A percentile compares a stretch with the other conserved stretches of the same genome.
These are phyloP conservation scores for Cubamyces lactineus DNA, from an alignment of 768 basidiomycete species.

Conservation along the genomic window DNA sequence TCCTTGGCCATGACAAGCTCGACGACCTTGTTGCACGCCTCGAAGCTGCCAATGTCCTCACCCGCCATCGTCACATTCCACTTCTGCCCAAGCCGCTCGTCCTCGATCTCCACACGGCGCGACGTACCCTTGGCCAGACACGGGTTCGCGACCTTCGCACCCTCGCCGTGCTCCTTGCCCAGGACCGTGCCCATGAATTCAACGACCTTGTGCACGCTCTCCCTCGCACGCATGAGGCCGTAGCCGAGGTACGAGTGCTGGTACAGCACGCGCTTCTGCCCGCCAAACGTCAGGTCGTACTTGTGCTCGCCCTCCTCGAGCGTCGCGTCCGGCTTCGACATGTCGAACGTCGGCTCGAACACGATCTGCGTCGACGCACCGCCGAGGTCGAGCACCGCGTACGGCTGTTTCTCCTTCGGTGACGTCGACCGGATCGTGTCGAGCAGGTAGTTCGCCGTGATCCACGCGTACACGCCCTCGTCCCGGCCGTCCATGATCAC, in stretches of 20 bases:
- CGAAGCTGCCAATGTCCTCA: constrained; percentile 78
- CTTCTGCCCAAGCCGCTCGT: constrained; percentile 38
- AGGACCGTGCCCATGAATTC: constrained; percentile 74
- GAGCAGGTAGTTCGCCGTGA: constrained; percentile 93
- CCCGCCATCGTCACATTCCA: constrained; percentile 87
- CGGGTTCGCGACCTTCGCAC: constrained; percentile 65
- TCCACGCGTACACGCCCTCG: constrained; percentile 99
- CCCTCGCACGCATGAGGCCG: constrained; percentile 87
- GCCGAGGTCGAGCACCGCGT: constrained; percentile 94
- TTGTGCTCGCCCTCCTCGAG: constrained; percentile 89
- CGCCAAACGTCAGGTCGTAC: constrained; percentile 80
- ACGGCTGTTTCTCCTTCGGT: constrained; percentile 45
- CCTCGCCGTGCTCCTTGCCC: constrained; percentile 28
- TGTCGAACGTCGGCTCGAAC: constrained; percentile 78
- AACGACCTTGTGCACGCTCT: constrained; percentile 85
- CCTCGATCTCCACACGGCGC: constrained; percentile 66
- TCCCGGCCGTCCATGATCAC: constrained; percentile 95
- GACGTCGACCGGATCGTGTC: constrained; percentile 59
- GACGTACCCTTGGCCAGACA: constrained; percentile 75
- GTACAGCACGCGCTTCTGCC: constrained; percentile 74
- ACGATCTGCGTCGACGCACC: constrained; percentile 98
- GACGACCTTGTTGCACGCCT: constrained; percentile 81
- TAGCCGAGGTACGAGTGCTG: constrained; percentile 99
- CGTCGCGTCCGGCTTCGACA: constrained; percentile 36
- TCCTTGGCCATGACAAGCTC: constrained; percentile 95